Conservation (phyloP, 768 basidiomycete genomes). For the Arthromyces matolae region DNA sequence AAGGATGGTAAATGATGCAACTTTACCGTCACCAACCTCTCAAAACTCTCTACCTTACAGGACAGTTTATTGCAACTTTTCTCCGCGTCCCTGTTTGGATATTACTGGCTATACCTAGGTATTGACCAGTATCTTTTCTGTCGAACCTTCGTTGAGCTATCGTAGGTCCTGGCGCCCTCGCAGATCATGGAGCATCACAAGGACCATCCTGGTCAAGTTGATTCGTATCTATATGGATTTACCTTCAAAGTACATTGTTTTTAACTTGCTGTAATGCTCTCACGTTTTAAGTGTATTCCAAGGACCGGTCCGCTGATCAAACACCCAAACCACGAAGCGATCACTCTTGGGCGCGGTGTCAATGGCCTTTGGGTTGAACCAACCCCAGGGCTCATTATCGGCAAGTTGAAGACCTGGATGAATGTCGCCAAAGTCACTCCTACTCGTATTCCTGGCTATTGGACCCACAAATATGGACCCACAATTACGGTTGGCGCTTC, state of each 20-base stretch:
- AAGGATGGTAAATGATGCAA: constrained; percentile 31
- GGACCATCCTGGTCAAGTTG: constrained; percentile 34
- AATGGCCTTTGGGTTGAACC: constrained; percentile 50
- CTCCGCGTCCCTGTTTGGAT: constrained; percentile 48
- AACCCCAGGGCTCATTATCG: constrained; percentile 39
- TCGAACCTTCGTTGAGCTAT: not conserved
- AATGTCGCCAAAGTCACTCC: constrained; percentile 35
- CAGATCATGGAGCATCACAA: constrained; percentile 42
- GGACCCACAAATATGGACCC: constrained; percentile 43
- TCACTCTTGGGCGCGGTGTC: constrained; percentile 36
- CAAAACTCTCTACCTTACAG: constrained; percentile 45
- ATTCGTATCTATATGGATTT: constrained; percentile 27
- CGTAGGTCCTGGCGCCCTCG: constrained; percentile 41
- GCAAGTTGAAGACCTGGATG: constrained; percentile 40
- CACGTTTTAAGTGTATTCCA: not conserved
- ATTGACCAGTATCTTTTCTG: not conserved
- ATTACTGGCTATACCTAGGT: constrained; percentile 37
- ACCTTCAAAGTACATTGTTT: constrained; percentile 24
- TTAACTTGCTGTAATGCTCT: not conserved
- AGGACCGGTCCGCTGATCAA: constrained; percentile 34
- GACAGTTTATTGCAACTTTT: constrained; percentile 35
- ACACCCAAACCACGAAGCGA: constrained; percentile 37
- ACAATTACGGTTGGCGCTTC: constrained; percentile 32
- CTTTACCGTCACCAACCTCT: constrained; percentile 42
- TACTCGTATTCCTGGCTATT: constrained; percentile 52